Evolutionary conservation across 192 early-diverging fungal genomes (phyloP).

Genomic region (Obelidium mucronatum): DNA sequence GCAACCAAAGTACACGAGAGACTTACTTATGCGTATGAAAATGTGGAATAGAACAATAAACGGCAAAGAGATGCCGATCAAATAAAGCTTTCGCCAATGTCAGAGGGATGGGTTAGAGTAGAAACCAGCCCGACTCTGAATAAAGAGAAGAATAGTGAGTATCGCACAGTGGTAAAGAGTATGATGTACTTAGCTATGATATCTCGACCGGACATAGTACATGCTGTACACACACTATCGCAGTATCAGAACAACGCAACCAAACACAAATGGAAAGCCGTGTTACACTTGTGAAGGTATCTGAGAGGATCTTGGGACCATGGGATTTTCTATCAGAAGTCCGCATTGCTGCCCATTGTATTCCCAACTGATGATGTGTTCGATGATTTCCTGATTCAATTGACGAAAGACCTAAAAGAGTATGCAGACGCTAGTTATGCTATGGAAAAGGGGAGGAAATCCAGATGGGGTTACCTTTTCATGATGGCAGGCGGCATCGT

Average conservation of each 20-base stretch:
- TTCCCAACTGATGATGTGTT: not conserved
- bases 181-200: too few species aligned
- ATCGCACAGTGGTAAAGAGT: not conserved
- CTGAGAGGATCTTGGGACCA: constrained; percentile 12
- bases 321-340: constrained; percentile 14
- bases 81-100: constrained; percentile 2
- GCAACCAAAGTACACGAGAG: not conserved
- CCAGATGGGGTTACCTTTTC: constrained; percentile 1
- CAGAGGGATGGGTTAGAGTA: not conserved
- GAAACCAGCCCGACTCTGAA: not conserved
- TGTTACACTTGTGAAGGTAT: constrained; percentile 16
- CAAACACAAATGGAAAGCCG: not conserved
- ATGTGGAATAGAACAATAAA: constrained; percentile 11
- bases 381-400: not conserved
- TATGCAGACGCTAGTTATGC: constrained; percentile 13
- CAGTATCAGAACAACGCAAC: constrained; percentile 3
- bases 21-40: constrained; percentile 2
- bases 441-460: too few species aligned
- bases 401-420: not conserved
- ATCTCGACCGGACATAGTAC: not conserved
- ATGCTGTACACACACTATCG: not conserved
- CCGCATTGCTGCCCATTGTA: not conserved
- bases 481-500: constrained; percentile 17
- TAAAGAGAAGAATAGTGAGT: too few species aligned
- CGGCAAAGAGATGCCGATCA: constrained; percentile 1